Evolutionary conservation across 441 rosid species (phyloP).

Genomic region (Pelargonium fulgidum): DNA sequence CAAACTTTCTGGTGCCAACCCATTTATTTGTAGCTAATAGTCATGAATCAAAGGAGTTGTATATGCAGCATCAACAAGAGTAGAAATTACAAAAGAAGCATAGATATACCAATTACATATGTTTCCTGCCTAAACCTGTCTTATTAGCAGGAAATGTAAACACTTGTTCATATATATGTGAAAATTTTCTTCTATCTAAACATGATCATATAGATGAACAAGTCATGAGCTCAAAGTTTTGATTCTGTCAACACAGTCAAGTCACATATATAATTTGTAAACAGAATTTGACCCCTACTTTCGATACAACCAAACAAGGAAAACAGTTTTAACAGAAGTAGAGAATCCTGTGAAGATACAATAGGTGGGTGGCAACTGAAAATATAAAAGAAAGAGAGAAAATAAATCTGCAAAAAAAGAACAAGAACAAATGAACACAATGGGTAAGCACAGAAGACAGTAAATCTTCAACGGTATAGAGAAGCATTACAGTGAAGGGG

Average conservation of each 20-base stretch:
- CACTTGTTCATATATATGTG: too few species aligned
- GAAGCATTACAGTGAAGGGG: neutral
- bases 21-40: too few species aligned
- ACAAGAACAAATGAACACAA: neutral
- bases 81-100: too few species aligned
- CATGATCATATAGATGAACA: neutral
- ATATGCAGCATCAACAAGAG: too few species aligned
- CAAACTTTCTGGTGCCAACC: too few species aligned
- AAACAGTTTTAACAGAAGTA: neutral
- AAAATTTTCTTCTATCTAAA: neutral
- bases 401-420: too few species aligned
- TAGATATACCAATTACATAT: too few species aligned
- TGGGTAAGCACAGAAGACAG: constrained; percentile 2
- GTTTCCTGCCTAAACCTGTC: too few species aligned
- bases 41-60: too few species aligned
- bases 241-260: neutral
- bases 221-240: neutral
- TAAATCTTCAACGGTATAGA: neutral
- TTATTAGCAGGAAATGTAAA: too few species aligned
- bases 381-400: too few species aligned
- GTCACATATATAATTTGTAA: constrained; percentile 7
- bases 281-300: neutral
- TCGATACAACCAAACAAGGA: too few species aligned
- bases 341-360: neutral
- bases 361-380: neutral